These are phyloP conservation scores for Candida oleophila DNA, from an alignment of 805 yeast genomes.

Conservation along the genomic window DNA sequence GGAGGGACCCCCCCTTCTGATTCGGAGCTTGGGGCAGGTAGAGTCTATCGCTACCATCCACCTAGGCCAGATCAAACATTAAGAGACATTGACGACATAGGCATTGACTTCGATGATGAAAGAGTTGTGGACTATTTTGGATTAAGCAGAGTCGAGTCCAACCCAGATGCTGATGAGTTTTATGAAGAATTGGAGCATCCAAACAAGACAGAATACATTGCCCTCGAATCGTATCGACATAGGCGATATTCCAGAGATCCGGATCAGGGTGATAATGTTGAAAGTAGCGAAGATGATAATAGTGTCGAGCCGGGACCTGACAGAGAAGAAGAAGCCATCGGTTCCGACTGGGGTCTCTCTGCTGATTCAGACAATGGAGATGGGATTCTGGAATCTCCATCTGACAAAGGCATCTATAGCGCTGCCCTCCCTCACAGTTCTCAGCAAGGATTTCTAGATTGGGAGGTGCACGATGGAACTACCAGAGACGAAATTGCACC, in stretches of 20 bases:
- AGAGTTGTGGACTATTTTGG: slow-evolving; percentile 18
- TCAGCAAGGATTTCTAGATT: slow-evolving; percentile 6
- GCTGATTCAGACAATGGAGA: slow-evolving; percentile 3
- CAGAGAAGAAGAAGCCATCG: slow-evolving; percentile 1
- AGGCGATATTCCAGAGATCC: slow-evolving; percentile 3
- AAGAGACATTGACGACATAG: slow-evolving; percentile 24
- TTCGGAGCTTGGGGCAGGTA: not conserved
- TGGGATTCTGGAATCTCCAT: not conserved
- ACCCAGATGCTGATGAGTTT: slow-evolving; percentile 23
- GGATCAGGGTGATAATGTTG: not conserved
- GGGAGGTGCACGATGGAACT: slow-evolving; percentile 5
- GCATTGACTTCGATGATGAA: slow-evolving; percentile 9
- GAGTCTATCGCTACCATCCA: not conserved
- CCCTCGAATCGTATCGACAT: not conserved
- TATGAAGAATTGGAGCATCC: slow-evolving; percentile 11
- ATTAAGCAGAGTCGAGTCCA: slow-evolving; percentile 14
- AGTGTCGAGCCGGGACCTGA: slow-evolving; percentile 6
- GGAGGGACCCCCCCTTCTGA: not conserved
- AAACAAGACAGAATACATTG: slow-evolving; percentile 2
- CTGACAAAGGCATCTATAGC: not conserved
- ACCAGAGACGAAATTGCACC: slow-evolving; percentile 1
- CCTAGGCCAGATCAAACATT: not conserved
- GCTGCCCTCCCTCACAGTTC: not conserved
- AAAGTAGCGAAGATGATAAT: not conserved
- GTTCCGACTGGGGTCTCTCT: not conserved